Evolutionary conservation across 2,329 filamentous ascomycete genomes (phyloP), one percentile per base, ranked within the genome.

Genomic region (Tolypocladium guangdongense): DNA sequence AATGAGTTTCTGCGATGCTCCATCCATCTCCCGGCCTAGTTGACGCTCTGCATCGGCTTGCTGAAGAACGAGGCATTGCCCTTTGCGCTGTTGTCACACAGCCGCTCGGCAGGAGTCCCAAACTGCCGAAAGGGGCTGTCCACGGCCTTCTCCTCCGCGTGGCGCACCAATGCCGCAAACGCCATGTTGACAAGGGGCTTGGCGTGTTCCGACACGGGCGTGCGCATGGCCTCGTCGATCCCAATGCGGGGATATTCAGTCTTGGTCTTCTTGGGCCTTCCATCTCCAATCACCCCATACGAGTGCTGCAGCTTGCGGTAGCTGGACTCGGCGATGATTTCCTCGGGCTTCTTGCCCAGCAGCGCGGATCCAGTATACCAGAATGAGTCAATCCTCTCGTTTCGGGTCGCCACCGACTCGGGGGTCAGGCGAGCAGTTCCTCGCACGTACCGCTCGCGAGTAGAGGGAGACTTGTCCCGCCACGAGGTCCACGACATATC

Each of bases 121-220:
- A 49, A 50, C 39, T 53, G 52, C 32, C 12, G 20, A 10, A 53
- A 41, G 8, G 52, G 47, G 32, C 48, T 36, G 6, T 35, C 18
- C 16, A 51, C 8, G 4, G 10, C 30, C 36, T 8, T 39, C 4
- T 54, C 41, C 6, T 54, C 52, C 10, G 10, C 41, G 3, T 47
- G 48, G 35, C 41, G 52, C 27, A 53, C 38, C 41, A 74, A 54
- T 5, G 64, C 64, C 22, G 62, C 66, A 54, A 72, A 68, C 3
- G 66, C 63, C 68, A 76, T 69, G 49, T 67, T 71, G 11, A 80
- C 52, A 12, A 78, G 64, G 2, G 74, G 72, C 14, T 64, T 61
- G 12, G 68, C 65, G 51, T 75, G 70, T 49, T 75, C 70, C 2
- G 64, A 57, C 3, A 64, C 63, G 5, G 71, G 62, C 56, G 71